phyloP scores from a whole-genome alignment of 2,329 filamentous ascomycete genomes.

The Tolypocladium amazonense region DNA sequence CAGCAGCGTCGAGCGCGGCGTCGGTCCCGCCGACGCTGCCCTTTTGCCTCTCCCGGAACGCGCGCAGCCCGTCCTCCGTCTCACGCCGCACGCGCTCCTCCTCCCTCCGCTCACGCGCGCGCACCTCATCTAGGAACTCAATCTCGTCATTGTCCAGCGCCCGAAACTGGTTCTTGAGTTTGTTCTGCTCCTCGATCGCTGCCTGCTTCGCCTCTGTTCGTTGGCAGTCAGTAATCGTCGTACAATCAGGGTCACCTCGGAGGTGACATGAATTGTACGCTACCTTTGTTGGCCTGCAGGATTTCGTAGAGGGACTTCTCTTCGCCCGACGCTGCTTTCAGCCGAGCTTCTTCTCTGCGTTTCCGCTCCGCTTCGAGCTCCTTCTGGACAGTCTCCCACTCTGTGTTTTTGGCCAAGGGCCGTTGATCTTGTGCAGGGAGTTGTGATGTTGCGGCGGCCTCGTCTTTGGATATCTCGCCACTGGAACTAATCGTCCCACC shows the following conservation, averaged over 20 bases:
- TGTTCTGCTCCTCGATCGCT: slow-evolving; percentile 64
- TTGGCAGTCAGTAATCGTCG: not conserved
- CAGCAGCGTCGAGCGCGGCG: slow-evolving; percentile 9
- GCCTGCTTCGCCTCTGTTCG: slow-evolving; percentile 67
- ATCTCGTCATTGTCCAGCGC: slow-evolving; percentile 70
- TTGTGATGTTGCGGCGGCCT: not conserved
- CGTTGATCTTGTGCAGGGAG: slow-evolving; percentile 6
- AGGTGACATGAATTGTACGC: not conserved
- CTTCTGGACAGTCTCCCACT: slow-evolving; percentile 55
- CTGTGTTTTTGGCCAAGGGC: slow-evolving; percentile 18
- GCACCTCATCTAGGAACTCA: slow-evolving; percentile 58
- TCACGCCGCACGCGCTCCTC: slow-evolving; percentile 44
- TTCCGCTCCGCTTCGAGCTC: slow-evolving; percentile 52
- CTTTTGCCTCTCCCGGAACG: slow-evolving; percentile 43
- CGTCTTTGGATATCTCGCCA: slow-evolving; percentile 13
- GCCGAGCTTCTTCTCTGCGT: slow-evolving; percentile 39
- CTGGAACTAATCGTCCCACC: slow-evolving; percentile 34
- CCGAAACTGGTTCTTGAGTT: slow-evolving; percentile 67
- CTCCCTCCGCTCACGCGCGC: slow-evolving; percentile 35
- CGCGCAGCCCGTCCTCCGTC: slow-evolving; percentile 43
- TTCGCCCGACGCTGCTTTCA: slow-evolving; percentile 26
- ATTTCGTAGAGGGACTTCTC: slow-evolving; percentile 63
- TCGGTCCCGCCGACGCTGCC: slow-evolving; percentile 9
- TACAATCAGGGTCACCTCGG: not conserved
- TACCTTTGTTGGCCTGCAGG: slow-evolving; percentile 73